These are phyloP conservation scores for Nigrospora oryzae DNA, from an alignment of 2,329 filamentous ascomycete genomes.

Conservation along the genomic window DNA sequence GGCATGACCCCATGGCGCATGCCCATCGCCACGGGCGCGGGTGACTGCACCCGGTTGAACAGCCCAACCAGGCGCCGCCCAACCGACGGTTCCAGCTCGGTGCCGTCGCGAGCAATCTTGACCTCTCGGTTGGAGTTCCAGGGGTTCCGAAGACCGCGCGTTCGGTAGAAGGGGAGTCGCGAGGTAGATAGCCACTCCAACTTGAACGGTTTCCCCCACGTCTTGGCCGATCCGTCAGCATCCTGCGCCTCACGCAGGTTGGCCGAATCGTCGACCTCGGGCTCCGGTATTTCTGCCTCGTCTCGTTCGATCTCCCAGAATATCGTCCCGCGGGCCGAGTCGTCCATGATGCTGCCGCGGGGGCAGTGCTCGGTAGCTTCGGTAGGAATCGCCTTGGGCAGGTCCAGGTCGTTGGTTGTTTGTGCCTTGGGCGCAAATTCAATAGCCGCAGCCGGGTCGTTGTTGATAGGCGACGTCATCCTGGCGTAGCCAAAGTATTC, in stretches of 20 bases:
- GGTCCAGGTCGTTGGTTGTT: constrained; percentile 49
- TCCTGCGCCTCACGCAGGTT: constrained; percentile 22
- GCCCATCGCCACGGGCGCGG: constrained; percentile 20
- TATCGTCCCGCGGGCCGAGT: constrained; percentile 87
- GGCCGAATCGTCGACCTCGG: constrained; percentile 18
- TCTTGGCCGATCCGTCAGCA: constrained; percentile 44
- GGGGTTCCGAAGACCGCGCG: constrained; percentile 77
- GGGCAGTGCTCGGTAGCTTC: constrained; percentile 71
- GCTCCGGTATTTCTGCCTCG: constrained; percentile 28
- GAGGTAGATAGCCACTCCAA: constrained; percentile 84
- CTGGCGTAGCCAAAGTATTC: constrained; percentile 94
- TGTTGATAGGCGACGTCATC: constrained; percentile 78
- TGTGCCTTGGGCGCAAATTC: constrained; percentile 61
- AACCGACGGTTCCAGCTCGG: constrained; percentile 78
- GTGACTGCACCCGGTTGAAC: constrained; percentile 55
- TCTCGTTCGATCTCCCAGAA: constrained; percentile 83
- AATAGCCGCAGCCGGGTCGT: constrained; percentile 62
- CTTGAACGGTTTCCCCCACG: constrained; percentile 86
- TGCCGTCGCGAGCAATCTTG: constrained; percentile 92
- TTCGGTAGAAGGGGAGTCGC: constrained; percentile 80
- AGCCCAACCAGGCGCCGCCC: constrained; percentile 70
- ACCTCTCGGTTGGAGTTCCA: constrained; percentile 95
- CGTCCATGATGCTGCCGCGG: constrained; percentile 81
- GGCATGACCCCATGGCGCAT: constrained; percentile 20
- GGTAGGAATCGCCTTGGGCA: constrained; percentile 73